These are phyloP conservation scores for Liriodendron chinense DNA, from an alignment of 164 flowering plant genomes.

Conservation along the genomic window DNA sequence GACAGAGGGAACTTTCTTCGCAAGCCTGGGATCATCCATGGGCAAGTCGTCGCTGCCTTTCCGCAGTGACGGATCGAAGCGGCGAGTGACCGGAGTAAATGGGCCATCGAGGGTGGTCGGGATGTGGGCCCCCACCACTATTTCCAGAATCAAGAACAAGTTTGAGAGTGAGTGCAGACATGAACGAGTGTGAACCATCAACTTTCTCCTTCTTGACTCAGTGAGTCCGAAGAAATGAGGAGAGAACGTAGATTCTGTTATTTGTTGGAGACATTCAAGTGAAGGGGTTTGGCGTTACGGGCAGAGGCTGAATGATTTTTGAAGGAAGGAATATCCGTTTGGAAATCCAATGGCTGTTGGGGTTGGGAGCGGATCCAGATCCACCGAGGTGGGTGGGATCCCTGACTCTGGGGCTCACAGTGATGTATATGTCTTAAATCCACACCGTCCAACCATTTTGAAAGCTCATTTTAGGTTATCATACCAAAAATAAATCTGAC, in stretches of 20 bases:
- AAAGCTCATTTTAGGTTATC: no score
- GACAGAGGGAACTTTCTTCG: slow-evolving; percentile 49
- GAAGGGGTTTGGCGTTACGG: neutral
- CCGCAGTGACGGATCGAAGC: slow-evolving; percentile 64
- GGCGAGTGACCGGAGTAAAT: slow-evolving; percentile 61
- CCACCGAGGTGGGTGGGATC: no score
- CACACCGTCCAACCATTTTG: no score
- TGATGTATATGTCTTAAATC: no score
- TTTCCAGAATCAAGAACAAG: neutral
- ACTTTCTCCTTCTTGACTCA: neutral
- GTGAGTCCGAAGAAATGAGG: neutral
- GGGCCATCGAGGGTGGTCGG: slow-evolving; percentile 91
- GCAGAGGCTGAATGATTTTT: neutral
- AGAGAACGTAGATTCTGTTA: neutral
- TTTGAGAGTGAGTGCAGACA: neutral
- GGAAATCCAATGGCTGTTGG: neutral
- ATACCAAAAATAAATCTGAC: no score
- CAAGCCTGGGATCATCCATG: slow-evolving; percentile 61
- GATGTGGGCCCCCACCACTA: slow-evolving; percentile 22
- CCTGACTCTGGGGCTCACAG: no score
- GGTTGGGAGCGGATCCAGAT: no score
- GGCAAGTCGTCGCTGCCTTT: slow-evolving; percentile 81
- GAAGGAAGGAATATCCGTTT: neutral
- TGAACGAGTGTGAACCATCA: slow-evolving; percentile 8
- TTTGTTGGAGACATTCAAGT: neutral